phyloP scores from a whole-genome alignment of 1,284 basidiomycete genomes.

The Thelephora terrestris region DNA sequence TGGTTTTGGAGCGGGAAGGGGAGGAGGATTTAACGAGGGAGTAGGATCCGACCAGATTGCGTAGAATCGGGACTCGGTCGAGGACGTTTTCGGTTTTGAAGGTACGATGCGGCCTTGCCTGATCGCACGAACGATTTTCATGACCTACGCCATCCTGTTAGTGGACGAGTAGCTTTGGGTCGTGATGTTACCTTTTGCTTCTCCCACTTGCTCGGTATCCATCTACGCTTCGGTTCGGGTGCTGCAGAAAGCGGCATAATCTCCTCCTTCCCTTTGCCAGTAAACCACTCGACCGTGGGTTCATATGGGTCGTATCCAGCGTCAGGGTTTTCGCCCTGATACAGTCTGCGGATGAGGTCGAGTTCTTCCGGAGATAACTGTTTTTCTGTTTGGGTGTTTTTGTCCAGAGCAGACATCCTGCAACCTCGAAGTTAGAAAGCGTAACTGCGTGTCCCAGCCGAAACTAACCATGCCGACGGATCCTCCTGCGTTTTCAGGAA shows the following conservation, averaged over 20 bases:
- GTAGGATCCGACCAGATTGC: constrained; percentile 76
- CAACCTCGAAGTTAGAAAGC: constrained; percentile 1
- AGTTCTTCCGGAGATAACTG: constrained; percentile 87
- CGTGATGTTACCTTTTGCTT: constrained; percentile 80
- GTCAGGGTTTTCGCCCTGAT: constrained; percentile 89
- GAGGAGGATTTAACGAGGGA: constrained; percentile 58
- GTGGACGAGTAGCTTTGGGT: not conserved
- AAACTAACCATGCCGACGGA: constrained; percentile 69
- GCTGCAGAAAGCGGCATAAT: constrained; percentile 86
- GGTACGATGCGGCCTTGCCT: constrained; percentile 90
- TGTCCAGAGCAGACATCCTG: constrained; percentile 92
- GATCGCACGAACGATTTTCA: constrained; percentile 99
- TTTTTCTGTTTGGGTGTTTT: constrained; percentile 78
- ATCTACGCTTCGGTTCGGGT: constrained; percentile 94
- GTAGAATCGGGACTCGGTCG: constrained; percentile 73
- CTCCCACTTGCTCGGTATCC: constrained; percentile 99
- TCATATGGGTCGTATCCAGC: constrained; percentile 87
- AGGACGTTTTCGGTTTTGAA: constrained; percentile 71
- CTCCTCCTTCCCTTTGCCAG: constrained; percentile 90
- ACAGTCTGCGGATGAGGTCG: constrained; percentile 88
- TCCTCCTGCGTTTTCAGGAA: constrained; percentile 94
- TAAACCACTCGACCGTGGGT: constrained; percentile 94
- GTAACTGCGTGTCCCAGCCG: not conserved
- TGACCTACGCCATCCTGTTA: constrained; percentile 47
- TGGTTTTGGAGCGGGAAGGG: constrained; percentile 90